Base-by-base conservation (phyloP, 108 stramenopile genomes). In the Bacterosira constricta region DNA sequence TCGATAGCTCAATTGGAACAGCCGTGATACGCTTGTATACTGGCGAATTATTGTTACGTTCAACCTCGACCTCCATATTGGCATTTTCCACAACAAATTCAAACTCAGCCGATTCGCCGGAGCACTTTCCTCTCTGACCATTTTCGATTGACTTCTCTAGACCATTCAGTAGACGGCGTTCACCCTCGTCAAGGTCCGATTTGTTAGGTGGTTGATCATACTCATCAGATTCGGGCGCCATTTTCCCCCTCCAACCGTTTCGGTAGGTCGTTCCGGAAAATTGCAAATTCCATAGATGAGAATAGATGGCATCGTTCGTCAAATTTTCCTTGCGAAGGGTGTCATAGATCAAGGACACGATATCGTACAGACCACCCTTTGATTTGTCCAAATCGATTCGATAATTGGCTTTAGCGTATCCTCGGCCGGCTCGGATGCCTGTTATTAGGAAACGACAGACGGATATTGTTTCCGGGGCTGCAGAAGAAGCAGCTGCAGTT, bases 341-440 rank as follows among this genome's bases (percentile, higher is more conserved):
- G 23, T 36, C 20, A 35, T 36, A 66, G 18, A 54, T 26, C 18
- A 17, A 8, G 4, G 18, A 30, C 11, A 25, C 64, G 23, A 66
- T 52, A n/a, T 66, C 64, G n/a, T 66, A 66, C 12, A 66, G 64
- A 54, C 64, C 51, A 35, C 54, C 52, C 13, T 54, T 52, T 21
- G 50, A 54, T 35, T 54, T 30, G 15, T 54, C 3, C 32, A 66
- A 31, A 54, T 66, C 64, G n/a, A 66, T 54, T 3, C 8, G 30
- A 35, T 17, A 66, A 66, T 66, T 52, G 30, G 11, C 30, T 32
- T 52, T 53, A 32, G 64, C 64, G 31, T 66, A 54, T 31, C 64
- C 64, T 31, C 31, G 1, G 4, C 51, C 32, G 9, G 52, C 64
- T 54, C 54, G 52, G 36, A 66, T 51, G 13, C 37, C 32, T 30